Evolutionary conservation across 2,329 filamentous ascomycete genomes (phyloP).

Genomic region (Aspergillus sp.): DNA sequence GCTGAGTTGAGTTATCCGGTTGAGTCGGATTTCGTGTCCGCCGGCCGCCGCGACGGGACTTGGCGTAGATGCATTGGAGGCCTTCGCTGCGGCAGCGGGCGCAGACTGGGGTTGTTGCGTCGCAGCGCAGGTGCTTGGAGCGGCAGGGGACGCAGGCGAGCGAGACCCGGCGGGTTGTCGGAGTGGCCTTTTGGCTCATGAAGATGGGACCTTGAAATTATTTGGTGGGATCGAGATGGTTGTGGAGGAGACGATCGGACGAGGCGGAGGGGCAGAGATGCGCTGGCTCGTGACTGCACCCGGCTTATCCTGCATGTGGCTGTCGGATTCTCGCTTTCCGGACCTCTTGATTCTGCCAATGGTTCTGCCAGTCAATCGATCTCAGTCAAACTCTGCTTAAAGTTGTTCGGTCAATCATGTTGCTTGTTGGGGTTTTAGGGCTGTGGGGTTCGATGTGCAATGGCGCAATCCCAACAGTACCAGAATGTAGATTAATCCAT

Average conservation of each 20-base stretch:
- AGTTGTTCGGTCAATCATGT: too few relatives aligned
- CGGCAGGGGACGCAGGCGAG: constrained; percentile 26
- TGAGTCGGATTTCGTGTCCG: neutral
- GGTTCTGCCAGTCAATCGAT: too few relatives aligned
- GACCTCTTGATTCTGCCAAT: too few relatives aligned
- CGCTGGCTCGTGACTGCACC: too few relatives aligned
- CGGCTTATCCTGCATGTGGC: too few relatives aligned
- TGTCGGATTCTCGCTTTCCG: neutral
- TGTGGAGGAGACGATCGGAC: neutral
- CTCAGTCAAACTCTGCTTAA: too few relatives aligned
- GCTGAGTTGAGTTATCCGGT: neutral
- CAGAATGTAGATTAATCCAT: neutral
- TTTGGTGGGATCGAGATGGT: neutral
- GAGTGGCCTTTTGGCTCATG: neutral
- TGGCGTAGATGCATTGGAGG: constrained; percentile 48
- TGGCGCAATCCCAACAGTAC: neutral
- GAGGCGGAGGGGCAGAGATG: too few relatives aligned
- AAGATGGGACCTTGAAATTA: neutral
- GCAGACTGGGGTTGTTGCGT: constrained; percentile 44
- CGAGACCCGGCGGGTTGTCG: constrained; percentile 8
- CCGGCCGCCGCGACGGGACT: constrained; percentile 45
- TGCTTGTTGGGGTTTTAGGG: too few relatives aligned
- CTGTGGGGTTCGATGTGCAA: too few relatives aligned
- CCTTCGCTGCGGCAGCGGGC: constrained; percentile 38
- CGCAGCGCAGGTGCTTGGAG: constrained; percentile 46